Evolutionary conservation across 2,329 filamentous ascomycete species (phyloP).

Genomic region (Phialophora chinensis): DNA sequence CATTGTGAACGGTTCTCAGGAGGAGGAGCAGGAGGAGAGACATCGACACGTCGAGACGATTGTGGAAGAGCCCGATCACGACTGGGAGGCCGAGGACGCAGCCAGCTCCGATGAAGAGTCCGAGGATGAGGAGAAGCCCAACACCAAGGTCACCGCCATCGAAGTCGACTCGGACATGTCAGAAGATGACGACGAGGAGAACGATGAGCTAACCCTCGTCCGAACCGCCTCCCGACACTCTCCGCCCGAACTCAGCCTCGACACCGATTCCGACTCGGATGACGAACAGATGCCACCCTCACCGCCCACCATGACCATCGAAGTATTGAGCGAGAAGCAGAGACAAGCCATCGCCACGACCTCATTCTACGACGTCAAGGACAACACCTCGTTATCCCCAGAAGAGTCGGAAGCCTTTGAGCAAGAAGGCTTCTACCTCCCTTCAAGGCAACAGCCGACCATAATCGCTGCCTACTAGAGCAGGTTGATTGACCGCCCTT

Average conservation of each 20-base stretch:
- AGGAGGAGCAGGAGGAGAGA: conserved; percentile 77
- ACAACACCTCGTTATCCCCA: conserved; percentile 34
- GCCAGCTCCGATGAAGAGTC: conserved; percentile 59
- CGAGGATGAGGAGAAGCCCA: conserved; percentile 59
- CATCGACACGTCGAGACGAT: conserved; percentile 75
- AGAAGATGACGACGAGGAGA: conserved; percentile 64
- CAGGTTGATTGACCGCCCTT: conserved; percentile 39
- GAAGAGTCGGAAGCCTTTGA: conserved; percentile 47
- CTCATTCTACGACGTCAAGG: conserved; percentile 45
- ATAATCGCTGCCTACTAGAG: conserved; percentile 58
- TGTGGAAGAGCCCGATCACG: conserved; percentile 73
- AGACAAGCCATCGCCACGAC: conserved; percentile 51
- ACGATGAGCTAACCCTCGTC: conserved; percentile 69
- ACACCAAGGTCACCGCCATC: conserved; percentile 63
- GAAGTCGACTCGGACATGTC: conserved; percentile 52
- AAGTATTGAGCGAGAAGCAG: conserved; percentile 67
- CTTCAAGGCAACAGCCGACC: conserved; percentile 50
- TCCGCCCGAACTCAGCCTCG: conserved; percentile 72
- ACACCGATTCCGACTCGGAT: conserved; percentile 70
- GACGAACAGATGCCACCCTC: conserved; percentile 76
- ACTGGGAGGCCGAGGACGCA: conserved; percentile 71
- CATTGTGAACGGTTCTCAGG: conserved; percentile 78
- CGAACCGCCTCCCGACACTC: conserved; percentile 71
- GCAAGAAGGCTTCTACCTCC: conserved; percentile 57
- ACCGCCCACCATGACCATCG: conserved; percentile 64